These are phyloP conservation scores for Phyllostachys edulis DNA, from an alignment of 176 grass and related monocot genomes.

Conservation along the genomic window DNA sequence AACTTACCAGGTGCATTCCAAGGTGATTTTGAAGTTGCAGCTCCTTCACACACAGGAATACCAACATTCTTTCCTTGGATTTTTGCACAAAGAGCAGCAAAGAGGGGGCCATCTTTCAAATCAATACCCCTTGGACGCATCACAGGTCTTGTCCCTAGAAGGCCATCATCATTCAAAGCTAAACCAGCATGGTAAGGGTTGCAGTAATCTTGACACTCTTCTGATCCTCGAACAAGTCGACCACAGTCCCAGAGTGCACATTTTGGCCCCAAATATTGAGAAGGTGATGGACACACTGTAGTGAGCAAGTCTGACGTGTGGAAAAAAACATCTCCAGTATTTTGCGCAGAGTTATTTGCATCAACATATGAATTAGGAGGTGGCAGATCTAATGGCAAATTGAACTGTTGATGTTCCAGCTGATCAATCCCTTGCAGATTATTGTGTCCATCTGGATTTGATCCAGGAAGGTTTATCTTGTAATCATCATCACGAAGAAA, in stretches of 20 bases:
- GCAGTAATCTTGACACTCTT: conserved; percentile 69
- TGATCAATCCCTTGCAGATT: conserved; percentile 45
- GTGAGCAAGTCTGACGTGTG: conserved; percentile 69
- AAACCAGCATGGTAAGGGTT: conserved; percentile 75
- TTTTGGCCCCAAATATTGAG: conserved; percentile 82
- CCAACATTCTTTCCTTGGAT: conserved; percentile 79
- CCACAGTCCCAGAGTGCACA: conserved; percentile 93
- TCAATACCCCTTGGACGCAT: conserved; percentile 82
- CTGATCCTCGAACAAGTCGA: conserved; percentile 62
- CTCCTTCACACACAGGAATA: conserved; percentile 91
- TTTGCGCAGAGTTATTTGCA: conserved; percentile 41
- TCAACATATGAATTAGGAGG: conserved; percentile 36
- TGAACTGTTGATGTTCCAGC: conserved; percentile 58
- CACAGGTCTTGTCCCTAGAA: conserved; percentile 82
- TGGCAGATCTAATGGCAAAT: conserved; percentile 46
- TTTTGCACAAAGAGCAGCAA: conserved; percentile 80
- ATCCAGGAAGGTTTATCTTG: conserved; percentile 44
- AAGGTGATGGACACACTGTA: conserved; percentile 73
- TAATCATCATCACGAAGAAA: conserved; percentile 55
- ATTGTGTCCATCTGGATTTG: conserved; percentile 44
- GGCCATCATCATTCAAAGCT: conserved; percentile 76
- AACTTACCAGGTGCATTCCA: conserved; percentile 88
- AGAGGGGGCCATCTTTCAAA: conserved; percentile 89
- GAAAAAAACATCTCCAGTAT: conserved; percentile 48
- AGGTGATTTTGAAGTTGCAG: conserved; percentile 88